phyloP scores from a whole-genome alignment of 2,329 filamentous ascomycete species.

The Huntiella decipiens region DNA sequence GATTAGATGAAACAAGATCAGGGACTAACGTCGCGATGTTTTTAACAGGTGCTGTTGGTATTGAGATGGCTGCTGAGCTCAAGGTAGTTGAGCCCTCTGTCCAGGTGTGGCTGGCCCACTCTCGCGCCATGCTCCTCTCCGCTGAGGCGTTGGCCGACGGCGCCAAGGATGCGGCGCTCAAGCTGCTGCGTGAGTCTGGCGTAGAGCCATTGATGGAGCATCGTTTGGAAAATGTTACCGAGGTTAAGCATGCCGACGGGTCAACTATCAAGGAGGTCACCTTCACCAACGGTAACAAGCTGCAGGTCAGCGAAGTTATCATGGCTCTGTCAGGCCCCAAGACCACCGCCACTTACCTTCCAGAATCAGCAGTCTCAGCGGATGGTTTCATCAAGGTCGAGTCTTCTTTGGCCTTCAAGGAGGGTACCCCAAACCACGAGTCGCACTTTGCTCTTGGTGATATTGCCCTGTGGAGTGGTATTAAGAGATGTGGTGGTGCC shows the following conservation, averaged over 20 bases:
- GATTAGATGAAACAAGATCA: neutral
- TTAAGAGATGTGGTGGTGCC: conserved; percentile 60
- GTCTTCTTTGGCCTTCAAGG: conserved; percentile 26
- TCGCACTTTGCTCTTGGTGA: conserved; percentile 54
- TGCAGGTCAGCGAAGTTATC: conserved; percentile 46
- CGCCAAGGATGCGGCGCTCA: conserved; percentile 42
- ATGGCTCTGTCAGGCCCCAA: conserved; percentile 46
- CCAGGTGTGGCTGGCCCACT: conserved; percentile 58
- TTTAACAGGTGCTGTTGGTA: conserved; percentile 45
- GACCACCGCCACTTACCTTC: conserved; percentile 45
- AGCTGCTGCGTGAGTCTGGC: conserved; percentile 39
- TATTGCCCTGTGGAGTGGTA: conserved; percentile 51
- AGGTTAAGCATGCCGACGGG: conserved; percentile 26
- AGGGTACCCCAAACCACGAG: conserved; percentile 33
- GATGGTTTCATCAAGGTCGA: conserved; percentile 48
- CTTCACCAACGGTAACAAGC: conserved; percentile 39
- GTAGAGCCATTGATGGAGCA: conserved; percentile 46
- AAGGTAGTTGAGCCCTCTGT: conserved; percentile 46
- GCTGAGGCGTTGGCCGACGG: conserved; percentile 53
- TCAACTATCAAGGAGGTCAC: conserved; percentile 27
- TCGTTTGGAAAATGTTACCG: conserved; percentile 31
- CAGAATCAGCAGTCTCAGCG: conserved; percentile 35
- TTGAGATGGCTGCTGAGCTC: conserved; percentile 66
- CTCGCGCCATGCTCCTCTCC: conserved; percentile 48
- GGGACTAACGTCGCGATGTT: conserved; percentile 9